Base-by-base conservation (phyloP, 345 rosid species). In the Rhizophora mangle region DNA sequence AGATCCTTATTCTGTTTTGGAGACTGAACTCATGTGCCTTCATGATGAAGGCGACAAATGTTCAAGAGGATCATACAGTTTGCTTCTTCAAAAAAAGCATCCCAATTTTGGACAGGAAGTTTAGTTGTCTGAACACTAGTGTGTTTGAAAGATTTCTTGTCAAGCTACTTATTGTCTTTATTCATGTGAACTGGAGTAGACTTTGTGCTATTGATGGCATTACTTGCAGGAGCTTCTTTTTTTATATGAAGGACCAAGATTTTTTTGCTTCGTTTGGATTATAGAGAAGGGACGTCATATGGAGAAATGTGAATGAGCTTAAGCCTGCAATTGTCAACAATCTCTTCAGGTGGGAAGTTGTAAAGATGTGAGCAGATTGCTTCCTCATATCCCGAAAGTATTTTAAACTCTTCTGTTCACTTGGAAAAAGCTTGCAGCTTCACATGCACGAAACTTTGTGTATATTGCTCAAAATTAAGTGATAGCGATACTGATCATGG, bases 11-110 rank as follows among this genome's bases (percentile, higher is more conserved):
- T 81, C 93, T 69, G 59, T 82, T 69, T 79, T 94, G 80, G 95
- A 94, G 85, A 88, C 82, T 65, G 96, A 94, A 85, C 84, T 87
- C 34, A 62, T 80, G 58, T 78, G 78, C 82, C 80, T 83, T 63
- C 70, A 85, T 30, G 81, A 73, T 66, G 78, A 83, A 63, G 69
- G 69, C 36, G 83, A 86, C 74, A 65, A 85, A 74, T 71, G 70
- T 76, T 74, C 76, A 51, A 81, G 69, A 68, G 72, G 79, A 39
- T 78, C 83, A 58, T 68, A 80, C 72, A 76, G 62, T 63, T 65
- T 94, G 82, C 98, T 94, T 70, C 83, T 84, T n/a, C n/a, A n/a
- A n/a, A 1, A 94, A 88, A 84, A 85, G 91, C 76, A 83, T 89
- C 70, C 92, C 95, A 43, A 88, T 72, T 73, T 68, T 73, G 57